A percentile compares a stretch with the other conserved stretches of the same genome.
These are phyloP conservation scores for Pichia rugopelliculosa DNA, from an alignment of 805 yeast species.

Conservation along the genomic window DNA sequence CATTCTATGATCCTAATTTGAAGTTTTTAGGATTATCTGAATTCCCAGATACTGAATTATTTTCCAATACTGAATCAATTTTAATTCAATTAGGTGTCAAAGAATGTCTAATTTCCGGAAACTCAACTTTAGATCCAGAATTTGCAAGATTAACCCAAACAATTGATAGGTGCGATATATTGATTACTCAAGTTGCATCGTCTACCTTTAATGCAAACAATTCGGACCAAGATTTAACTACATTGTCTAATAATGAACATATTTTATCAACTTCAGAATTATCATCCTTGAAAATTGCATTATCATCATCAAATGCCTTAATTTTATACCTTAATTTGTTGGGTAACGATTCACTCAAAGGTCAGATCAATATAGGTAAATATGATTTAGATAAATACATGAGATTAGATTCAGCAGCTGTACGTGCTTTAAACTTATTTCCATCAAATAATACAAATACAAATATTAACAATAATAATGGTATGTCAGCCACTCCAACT, in stretches of 20 bases:
- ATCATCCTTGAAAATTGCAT: conserved; percentile 41
- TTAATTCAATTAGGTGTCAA: conserved; percentile 84
- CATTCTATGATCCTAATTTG: conserved; percentile 69
- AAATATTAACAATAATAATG: conserved; percentile 28
- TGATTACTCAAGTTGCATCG: conserved; percentile 52
- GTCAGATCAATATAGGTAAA: conserved; percentile 47
- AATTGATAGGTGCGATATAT: conserved; percentile 71
- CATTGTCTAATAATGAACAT: conserved; percentile 54
- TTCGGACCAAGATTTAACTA: conserved; percentile 69
- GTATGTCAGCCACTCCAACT: conserved; percentile 34
- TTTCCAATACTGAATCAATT: conserved; percentile 77
- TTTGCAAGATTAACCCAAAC: conserved; percentile 59
- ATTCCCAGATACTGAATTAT: conserved; percentile 81
- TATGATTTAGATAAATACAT: conserved; percentile 75
- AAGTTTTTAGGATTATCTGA: conserved; percentile 65
- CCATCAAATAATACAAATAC: conserved; percentile 36
- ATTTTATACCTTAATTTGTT: conserved; percentile 61
- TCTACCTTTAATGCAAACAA: conserved; percentile 57
- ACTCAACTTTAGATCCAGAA: conserved; percentile 38
- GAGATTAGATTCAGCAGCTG: conserved; percentile 88
- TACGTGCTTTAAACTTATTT: conserved; percentile 79
- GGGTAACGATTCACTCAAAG: conserved; percentile 46
- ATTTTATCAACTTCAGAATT: conserved; percentile 50
- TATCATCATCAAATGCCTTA: conserved; percentile 61
- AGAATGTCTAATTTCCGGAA: conserved; percentile 55